These are phyloP conservation scores for Aquilaria malaccensis DNA, from an alignment of 345 rosid genomes.

Conservation along the genomic window DNA sequence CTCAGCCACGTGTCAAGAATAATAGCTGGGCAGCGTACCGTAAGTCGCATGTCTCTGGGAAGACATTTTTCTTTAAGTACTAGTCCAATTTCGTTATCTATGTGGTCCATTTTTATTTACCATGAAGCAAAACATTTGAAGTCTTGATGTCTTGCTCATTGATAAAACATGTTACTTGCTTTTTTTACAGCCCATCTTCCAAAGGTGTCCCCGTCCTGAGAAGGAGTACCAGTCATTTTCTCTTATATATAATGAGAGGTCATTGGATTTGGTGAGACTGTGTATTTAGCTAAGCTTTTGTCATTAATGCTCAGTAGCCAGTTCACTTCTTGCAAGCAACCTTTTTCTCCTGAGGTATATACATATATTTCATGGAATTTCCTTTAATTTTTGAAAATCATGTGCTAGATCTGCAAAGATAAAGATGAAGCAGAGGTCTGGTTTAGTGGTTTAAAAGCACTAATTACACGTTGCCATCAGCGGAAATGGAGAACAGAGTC, in stretches of 20 bases:
- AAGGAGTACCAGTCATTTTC: slow-evolving; percentile 99
- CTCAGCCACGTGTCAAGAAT: slow-evolving; percentile 88
- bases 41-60: slow-evolving; percentile 36
- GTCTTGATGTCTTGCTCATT: slow-evolving; percentile 13
- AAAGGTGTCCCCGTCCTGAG: slow-evolving; percentile 97
- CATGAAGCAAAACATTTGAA: slow-evolving; percentile 6
- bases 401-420: slow-evolving; percentile 65
- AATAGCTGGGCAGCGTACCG: slow-evolving; percentile 96
- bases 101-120: slow-evolving; percentile 1
- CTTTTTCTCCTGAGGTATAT: slow-evolving; percentile 1
- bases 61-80: not conserved
- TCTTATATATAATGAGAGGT: slow-evolving; percentile 88
- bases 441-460: slow-evolving; percentile 81
- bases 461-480: slow-evolving; percentile 53
- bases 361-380: slow-evolving; percentile 1
- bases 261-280: slow-evolving; percentile 80
- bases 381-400: slow-evolving; percentile 7
- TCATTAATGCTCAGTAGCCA: slow-evolving; percentile 6
- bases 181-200: slow-evolving; percentile 83
- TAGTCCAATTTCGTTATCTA: not conserved
- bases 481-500: slow-evolving; percentile 63
- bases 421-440: slow-evolving; percentile 83
- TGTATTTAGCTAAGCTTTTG: slow-evolving; percentile 7
- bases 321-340: slow-evolving; percentile 8
- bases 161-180: slow-evolving; percentile 13